Evolutionary conservation across 1,284 basidiomycete genomes (phyloP), one percentile per base, ranked within the genome.

Genomic region (Stereum hirsutum): DNA sequence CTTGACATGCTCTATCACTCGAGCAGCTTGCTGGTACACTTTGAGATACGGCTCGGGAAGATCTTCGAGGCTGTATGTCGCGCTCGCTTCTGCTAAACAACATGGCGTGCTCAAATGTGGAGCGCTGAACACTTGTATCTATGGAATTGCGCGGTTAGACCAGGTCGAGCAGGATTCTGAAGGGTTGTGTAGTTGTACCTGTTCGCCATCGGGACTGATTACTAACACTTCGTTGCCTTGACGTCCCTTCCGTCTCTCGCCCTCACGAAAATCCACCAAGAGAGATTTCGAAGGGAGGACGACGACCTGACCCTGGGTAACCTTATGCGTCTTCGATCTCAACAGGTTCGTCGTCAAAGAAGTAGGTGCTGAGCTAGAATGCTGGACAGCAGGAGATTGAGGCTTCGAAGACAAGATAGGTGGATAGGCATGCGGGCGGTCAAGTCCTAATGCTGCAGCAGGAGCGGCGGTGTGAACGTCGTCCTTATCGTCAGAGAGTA

Each of bases 211-310:
- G 5, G 66, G 45, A 52, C 59, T 59, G 34, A 76, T 57, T 12
- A 74, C 47, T 17, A 76, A 50, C 11, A 78, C 70, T 50, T 72
- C 64, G 11, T 64, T 57, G 4, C 72, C 74, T 49, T 60, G 65
- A 28, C 62, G 52, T 1, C 70, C 70, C 33, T 63, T 66, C 37
- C 71, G 57, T 2, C 74, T 62, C 48, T 76, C 71, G 19, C 69
- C 66, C 55, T 75, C 73, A 28, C 75, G 66, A 45, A 76, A 70
- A 54, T 77, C 75, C 17, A 76, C 65, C 1, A 78, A 60, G 6
- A 74, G 46, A 25, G 69, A 64, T 40, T 52, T 60, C 2, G 73
- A 76, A 11, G 71, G 68, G 4, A 77, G 57, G 17, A 77, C 55
- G 2, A 69, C 69, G 10, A 77, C 48, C 30, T 69, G 67, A 0